These are phyloP conservation scores for Funneliformis caledonium DNA, from an alignment of 371 early-diverging fungal species.

Conservation along the genomic window DNA sequence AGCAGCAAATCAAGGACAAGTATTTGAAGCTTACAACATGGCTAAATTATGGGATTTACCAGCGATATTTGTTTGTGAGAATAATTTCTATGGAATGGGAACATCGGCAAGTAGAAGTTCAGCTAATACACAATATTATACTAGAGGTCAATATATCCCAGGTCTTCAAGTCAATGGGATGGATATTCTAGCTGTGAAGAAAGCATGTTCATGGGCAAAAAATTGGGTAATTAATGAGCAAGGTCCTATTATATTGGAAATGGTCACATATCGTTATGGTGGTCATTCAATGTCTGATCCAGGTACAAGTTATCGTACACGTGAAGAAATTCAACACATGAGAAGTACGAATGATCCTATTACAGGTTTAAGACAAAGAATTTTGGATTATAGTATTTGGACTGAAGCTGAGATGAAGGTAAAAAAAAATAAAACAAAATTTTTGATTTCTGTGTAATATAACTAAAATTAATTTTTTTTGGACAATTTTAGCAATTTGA, in stretches of 20 bases:
- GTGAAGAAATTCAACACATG: slow-evolving; percentile 98
- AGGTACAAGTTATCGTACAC: slow-evolving; percentile 97
- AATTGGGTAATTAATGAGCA: slow-evolving; percentile 84
- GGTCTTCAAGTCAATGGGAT: slow-evolving; percentile 94
- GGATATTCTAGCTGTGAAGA: slow-evolving; percentile 93
- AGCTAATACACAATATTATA: slow-evolving; percentile 94
- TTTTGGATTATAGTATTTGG: slow-evolving; percentile 71
- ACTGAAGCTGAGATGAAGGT: slow-evolving; percentile 91
- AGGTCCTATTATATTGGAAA: slow-evolving; percentile 97
- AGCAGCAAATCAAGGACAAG: slow-evolving; percentile 99
- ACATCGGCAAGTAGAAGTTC: slow-evolving; percentile 91
- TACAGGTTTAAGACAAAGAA: slow-evolving; percentile 83
- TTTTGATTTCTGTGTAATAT: neutral
- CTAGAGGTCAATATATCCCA: slow-evolving; percentile 96
- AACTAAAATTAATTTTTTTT: neutral
- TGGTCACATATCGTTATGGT: slow-evolving; percentile 98
- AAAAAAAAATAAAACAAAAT: neutral
- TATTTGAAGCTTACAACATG: slow-evolving; percentile 99
- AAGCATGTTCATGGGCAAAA: slow-evolving; percentile 84
- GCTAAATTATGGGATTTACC: slow-evolving; percentile 99
- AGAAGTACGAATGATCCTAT: slow-evolving; percentile 92
- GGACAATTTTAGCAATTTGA: slow-evolving; percentile 62
- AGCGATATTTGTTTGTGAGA: slow-evolving; percentile 97
- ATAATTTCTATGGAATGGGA: slow-evolving; percentile 99
- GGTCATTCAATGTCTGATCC: slow-evolving; percentile 99